These are phyloP conservation scores for Antarctomyces pellizariae DNA, from an alignment of 495 filamentous ascomycete species.

Conservation along the genomic window DNA sequence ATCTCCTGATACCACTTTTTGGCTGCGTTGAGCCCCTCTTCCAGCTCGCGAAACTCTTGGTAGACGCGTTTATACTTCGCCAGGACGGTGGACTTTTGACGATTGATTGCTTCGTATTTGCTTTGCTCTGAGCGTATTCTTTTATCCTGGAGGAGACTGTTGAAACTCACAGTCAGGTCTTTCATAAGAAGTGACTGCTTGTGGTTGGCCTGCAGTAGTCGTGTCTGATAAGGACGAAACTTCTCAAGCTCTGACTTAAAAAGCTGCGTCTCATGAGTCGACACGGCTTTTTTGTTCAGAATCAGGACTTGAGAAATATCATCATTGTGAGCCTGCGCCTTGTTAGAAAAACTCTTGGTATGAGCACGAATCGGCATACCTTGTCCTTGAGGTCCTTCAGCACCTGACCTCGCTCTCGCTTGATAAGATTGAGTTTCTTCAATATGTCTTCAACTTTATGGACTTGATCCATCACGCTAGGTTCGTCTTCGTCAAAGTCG, in stretches of 20 bases:
- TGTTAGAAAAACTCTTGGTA: slow-evolving; percentile 12
- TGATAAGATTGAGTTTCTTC: slow-evolving; percentile 77
- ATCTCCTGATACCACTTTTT: slow-evolving; percentile 89
- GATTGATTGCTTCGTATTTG: slow-evolving; percentile 73
- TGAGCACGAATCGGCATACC: slow-evolving; percentile 23
- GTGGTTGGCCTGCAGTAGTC: slow-evolving; percentile 75
- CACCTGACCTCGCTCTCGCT: slow-evolving; percentile 71
- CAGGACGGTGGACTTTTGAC: slow-evolving; percentile 61
- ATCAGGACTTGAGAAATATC: slow-evolving; percentile 95
- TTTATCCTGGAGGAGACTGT: slow-evolving; percentile 78
- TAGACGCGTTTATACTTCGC: slow-evolving; percentile 77
- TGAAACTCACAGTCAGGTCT: slow-evolving; percentile 75
- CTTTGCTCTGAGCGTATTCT: slow-evolving; percentile 80
- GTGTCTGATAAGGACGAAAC: slow-evolving; percentile 78
- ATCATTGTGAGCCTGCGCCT: slow-evolving; percentile 60
- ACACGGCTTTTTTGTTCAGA: slow-evolving; percentile 84
- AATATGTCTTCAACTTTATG: slow-evolving; percentile 71
- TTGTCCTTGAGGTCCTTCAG: slow-evolving; percentile 94
- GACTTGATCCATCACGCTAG: slow-evolving; percentile 78
- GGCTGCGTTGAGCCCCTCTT: slow-evolving; percentile 61
- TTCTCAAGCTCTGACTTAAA: slow-evolving; percentile 93
- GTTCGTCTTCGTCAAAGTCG: slow-evolving; percentile 58
- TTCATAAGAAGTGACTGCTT: slow-evolving; percentile 89
- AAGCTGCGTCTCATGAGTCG: slow-evolving; percentile 68
- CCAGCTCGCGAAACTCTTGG: slow-evolving; percentile 80